These are phyloP conservation scores for Yamadazyma siamensis DNA, from an alignment of 1,139 yeast species.

Conservation along the genomic window DNA sequence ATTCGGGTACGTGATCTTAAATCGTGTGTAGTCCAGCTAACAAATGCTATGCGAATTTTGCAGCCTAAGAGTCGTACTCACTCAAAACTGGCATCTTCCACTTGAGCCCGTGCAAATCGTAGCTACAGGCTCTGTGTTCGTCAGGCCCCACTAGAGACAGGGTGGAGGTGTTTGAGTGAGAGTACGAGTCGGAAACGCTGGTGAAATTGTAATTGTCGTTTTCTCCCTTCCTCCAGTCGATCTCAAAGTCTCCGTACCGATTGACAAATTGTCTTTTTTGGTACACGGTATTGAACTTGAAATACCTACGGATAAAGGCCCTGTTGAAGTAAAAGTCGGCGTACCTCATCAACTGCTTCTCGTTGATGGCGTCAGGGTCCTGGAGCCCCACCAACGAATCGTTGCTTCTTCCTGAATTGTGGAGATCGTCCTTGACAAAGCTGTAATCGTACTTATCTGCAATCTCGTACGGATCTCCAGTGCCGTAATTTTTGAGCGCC, in stretches of 20 bases:
- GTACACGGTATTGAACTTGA: slow-evolving; percentile 46
- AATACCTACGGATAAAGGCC: slow-evolving; percentile 32
- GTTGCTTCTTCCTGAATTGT: slow-evolving; percentile 8
- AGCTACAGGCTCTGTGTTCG: slow-evolving; percentile 22
- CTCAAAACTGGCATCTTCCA: slow-evolving; percentile 53
- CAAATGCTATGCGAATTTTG: too few relatives aligned
- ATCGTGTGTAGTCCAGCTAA: too few relatives aligned
- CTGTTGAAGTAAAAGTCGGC: slow-evolving; percentile 36
- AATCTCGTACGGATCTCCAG: slow-evolving; percentile 28
- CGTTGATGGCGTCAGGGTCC: slow-evolving; percentile 11
- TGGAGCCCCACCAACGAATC: slow-evolving; percentile 8
- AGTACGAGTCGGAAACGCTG: slow-evolving; percentile 10
- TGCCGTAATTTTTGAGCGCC: slow-evolving; percentile 22
- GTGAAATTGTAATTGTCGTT: slow-evolving; percentile 13
- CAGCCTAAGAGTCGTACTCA: too few relatives aligned
- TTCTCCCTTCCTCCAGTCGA: slow-evolving; percentile 26
- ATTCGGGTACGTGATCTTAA: too few relatives aligned
- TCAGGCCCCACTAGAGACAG: slow-evolving; percentile 27
- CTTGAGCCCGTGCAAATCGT: slow-evolving; percentile 42
- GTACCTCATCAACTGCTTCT: slow-evolving; percentile 21
- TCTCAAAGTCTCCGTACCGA: slow-evolving; percentile 40
- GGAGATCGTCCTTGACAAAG: slow-evolving; percentile 10
- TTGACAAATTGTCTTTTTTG: slow-evolving; percentile 48
- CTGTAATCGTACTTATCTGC: slow-evolving; percentile 23
- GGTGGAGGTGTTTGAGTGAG: slow-evolving; percentile 6